phyloP scores from a whole-genome alignment of 352 stramenopile species.

The Phytophthora lateralis region DNA sequence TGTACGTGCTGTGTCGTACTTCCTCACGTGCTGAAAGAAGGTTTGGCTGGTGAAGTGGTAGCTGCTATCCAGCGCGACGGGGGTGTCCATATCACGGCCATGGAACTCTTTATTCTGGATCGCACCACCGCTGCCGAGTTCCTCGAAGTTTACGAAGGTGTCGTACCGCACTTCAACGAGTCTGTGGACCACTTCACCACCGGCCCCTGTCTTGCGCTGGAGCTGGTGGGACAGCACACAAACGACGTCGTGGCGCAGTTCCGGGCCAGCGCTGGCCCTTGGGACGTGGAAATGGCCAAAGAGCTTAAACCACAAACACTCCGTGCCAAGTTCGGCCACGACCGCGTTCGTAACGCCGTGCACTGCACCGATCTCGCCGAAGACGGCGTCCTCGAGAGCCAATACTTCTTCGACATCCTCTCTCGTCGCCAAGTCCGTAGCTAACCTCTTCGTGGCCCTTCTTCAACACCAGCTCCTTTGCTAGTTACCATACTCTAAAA shows the following conservation, averaged over 20 bases:
- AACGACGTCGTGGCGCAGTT: slow-evolving; percentile 74
- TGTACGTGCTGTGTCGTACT: slow-evolving; percentile 94
- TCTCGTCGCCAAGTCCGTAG: slow-evolving; percentile 58
- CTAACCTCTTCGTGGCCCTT: slow-evolving; percentile 9
- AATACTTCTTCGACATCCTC: slow-evolving; percentile 96
- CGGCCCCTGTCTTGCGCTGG: slow-evolving; percentile 90
- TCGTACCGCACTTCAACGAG: slow-evolving; percentile 92
- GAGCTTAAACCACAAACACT: slow-evolving; percentile 91
- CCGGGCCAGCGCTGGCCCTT: slow-evolving; percentile 86
- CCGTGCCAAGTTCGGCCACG: slow-evolving; percentile 87
- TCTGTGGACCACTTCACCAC: slow-evolving; percentile 90
- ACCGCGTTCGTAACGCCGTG: slow-evolving; percentile 90
- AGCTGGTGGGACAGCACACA: slow-evolving; percentile 74
- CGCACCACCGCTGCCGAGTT: slow-evolving; percentile 90
- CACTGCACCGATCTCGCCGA: slow-evolving; percentile 94
- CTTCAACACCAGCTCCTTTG: neutral
- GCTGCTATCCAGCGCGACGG: slow-evolving; percentile 70
- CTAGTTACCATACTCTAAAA: too few species aligned
- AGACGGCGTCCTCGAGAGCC: slow-evolving; percentile 89
- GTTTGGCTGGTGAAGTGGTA: slow-evolving; percentile 80
- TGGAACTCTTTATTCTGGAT: slow-evolving; percentile 91
- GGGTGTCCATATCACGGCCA: slow-evolving; percentile 83
- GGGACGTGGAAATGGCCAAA: slow-evolving; percentile 93
- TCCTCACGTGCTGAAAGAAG: slow-evolving; percentile 92
- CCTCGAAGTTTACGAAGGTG: slow-evolving; percentile 90